Base-by-base conservation (phyloP, 495 filamentous ascomycete genomes). In the Penicillium canariense region DNA sequence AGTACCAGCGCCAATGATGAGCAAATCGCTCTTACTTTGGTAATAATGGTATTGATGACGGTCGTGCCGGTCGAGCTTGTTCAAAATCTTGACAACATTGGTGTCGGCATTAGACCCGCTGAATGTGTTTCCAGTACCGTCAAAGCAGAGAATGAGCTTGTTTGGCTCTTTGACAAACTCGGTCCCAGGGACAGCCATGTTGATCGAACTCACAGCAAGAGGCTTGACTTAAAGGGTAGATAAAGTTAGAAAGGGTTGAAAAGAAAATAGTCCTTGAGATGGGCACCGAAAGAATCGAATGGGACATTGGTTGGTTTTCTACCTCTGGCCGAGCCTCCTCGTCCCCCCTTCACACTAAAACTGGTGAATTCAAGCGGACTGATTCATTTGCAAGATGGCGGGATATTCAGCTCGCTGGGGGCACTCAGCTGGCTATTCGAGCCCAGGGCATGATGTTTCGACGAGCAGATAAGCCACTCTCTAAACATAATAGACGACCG, bases 71-170 rank as follows among this genome's bases (percentile, higher is more conserved):
- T 76, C 68, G 7, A 76, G 51, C 60, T 38, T 39, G 34, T 34
- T 27, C 48, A 32, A 31, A 39, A 78, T 63, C 54, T 77, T 78
- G 22, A 78, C 62, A 12, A 78, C 67, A 46, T 78, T 76, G 31
- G 67, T 73, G 55, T 78, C 75, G 6, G 67, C 48, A 25, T 61
- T 57, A 28, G 68, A 61, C 14, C 72, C 73, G 11, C 51, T 65
- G 60, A 73, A 78, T 12, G 68, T 61, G 43, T 77, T 71, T 7
- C 73, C 74, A 5, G 75, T 78, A 10, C 75, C 75, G 45, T 78
- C 75, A 49, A 78, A 77, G 51, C 72, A 78, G 23, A 78, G 62
- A 4, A 77, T 66, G 36, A 39, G 17, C 36, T 39, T 39, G 18
- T 39, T 39, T 18, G 36, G 36, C 36, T 39, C 36, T 22, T 39